phyloP scores from a whole-genome alignment of 176 grass and related monocot species.

The Cymbopogon citratus region DNA sequence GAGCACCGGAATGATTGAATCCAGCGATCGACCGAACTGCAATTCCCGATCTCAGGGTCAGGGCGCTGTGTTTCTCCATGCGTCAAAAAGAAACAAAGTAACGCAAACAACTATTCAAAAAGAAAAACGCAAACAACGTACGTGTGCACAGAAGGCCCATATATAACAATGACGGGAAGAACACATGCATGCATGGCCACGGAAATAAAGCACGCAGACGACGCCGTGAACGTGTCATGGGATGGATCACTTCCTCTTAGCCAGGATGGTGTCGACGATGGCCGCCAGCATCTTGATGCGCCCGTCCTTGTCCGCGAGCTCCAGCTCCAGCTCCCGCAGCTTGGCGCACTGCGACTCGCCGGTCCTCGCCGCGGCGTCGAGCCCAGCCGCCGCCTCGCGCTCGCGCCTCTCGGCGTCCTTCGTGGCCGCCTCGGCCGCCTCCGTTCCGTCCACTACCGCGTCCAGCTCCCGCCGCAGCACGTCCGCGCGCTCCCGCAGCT shows the following conservation, averaged over 20 bases:
- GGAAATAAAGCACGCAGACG: no score
- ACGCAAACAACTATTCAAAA: no score
- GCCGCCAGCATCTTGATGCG: constrained; percentile 30
- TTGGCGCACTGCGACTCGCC: not conserved
- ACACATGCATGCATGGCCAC: no score
- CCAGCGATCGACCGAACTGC: no score
- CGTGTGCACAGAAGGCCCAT: no score
- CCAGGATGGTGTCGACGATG: constrained; percentile 12
- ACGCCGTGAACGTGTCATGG: no score
- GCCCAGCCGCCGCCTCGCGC: not conserved
- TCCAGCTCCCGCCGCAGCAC: constrained; percentile 18
- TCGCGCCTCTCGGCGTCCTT: not conserved
- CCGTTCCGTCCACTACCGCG: not conserved
- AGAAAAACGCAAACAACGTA: no score
- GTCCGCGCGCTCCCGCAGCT: not conserved
- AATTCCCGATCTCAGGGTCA: no score
- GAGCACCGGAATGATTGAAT: no score
- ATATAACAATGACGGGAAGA: no score
- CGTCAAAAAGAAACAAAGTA: no score
- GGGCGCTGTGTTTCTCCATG: no score
- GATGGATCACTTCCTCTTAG: not conserved
- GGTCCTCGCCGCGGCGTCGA: not conserved
- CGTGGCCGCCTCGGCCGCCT: not conserved
- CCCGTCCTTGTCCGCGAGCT: not conserved
- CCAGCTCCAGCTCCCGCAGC: constrained; percentile 12